Evolutionary conservation across 108 stramenopile species (phyloP).

Genomic region (Pseudonitzschia delicatissima): DNA sequence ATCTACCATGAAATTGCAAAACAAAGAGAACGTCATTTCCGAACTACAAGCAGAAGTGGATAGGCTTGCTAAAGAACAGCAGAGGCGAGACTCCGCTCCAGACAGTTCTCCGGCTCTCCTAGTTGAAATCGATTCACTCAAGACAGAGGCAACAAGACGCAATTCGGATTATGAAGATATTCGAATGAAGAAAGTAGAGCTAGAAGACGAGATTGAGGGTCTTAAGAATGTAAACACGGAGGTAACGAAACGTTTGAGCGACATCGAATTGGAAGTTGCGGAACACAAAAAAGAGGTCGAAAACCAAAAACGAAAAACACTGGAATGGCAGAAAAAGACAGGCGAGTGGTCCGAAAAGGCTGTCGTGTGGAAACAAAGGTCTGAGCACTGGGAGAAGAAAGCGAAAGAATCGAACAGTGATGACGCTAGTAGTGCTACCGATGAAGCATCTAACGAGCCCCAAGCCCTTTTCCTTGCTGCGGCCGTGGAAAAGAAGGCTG

Average conservation of each 20-base stretch:
- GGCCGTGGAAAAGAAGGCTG: constrained; percentile 22
- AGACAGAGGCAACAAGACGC: not conserved
- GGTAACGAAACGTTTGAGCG: not conserved
- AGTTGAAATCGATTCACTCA: constrained; percentile 23
- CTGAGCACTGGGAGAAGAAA: constrained; percentile 31
- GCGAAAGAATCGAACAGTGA: constrained; percentile 7
- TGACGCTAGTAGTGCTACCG: not conserved
- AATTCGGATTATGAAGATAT: constrained; percentile 21
- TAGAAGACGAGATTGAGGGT: constrained; percentile 18
- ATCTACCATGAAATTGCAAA: constrained; percentile 19
- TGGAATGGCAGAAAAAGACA: constrained; percentile 35
- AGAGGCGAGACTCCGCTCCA: constrained; percentile 7
- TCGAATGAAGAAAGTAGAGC: constrained; percentile 9
- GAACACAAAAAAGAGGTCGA: constrained; percentile 18
- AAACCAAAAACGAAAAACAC: constrained; percentile 17
- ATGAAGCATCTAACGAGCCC: constrained; percentile 16
- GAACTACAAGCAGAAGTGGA: constrained; percentile 15
- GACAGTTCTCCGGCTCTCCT: constrained; percentile 11
- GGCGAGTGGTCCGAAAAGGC: constrained; percentile 34
- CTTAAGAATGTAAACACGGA: constrained; percentile 15
- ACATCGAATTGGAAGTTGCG: constrained; percentile 2
- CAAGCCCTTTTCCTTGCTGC: constrained; percentile 35
- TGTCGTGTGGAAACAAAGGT: constrained; percentile 33
- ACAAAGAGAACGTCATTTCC: constrained; percentile 22
- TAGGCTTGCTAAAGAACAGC: constrained; percentile 7